Conservation (phyloP, 2,329 filamentous ascomycete genomes). For the Aspergillus sp. region DNA sequence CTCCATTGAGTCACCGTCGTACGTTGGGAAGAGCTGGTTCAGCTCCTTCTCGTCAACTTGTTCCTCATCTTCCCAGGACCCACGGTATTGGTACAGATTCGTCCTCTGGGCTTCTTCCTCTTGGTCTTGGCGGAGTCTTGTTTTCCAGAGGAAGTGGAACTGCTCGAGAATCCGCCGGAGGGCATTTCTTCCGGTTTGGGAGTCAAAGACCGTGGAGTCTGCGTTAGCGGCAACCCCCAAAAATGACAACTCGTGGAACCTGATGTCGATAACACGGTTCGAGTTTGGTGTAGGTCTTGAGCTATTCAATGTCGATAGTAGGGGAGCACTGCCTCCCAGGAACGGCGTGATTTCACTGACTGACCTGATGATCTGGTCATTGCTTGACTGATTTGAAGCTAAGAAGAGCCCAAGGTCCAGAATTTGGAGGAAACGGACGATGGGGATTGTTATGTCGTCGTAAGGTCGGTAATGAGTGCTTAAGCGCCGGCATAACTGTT, state of each 20-base stretch:
- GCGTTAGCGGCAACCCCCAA: conserved; percentile 27
- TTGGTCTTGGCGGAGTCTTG: conserved; percentile 66
- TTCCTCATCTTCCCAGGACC: conserved; percentile 67
- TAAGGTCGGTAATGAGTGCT: conserved; percentile 65
- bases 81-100: conserved; percentile 76
- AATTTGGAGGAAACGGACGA: conserved; percentile 70
- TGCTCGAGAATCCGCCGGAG: conserved; percentile 60
- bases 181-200: conserved; percentile 39
- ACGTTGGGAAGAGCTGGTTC: conserved; percentile 71
- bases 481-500: conserved; percentile 62
- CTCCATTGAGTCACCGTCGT: conserved; percentile 48
- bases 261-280: conserved; percentile 25
- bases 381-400: conserved; percentile 26
- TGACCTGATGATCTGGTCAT: conserved; percentile 15
- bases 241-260: conserved; percentile 32
- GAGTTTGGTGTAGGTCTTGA: conserved; percentile 6
- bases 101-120: conserved; percentile 63
- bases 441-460: conserved; percentile 72
- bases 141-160: conserved; percentile 74
- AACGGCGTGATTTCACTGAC: conserved; percentile 34
- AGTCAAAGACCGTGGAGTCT: conserved; percentile 31
- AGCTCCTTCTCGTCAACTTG: conserved; percentile 67
- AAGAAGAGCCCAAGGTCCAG: conserved; percentile 68
- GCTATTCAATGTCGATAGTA: conserved; percentile 8
- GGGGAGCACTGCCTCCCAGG: conserved; percentile 23